Conservation (phyloP, 1,284 basidiomycete species). For the Apiotrichum porosum region DNA sequence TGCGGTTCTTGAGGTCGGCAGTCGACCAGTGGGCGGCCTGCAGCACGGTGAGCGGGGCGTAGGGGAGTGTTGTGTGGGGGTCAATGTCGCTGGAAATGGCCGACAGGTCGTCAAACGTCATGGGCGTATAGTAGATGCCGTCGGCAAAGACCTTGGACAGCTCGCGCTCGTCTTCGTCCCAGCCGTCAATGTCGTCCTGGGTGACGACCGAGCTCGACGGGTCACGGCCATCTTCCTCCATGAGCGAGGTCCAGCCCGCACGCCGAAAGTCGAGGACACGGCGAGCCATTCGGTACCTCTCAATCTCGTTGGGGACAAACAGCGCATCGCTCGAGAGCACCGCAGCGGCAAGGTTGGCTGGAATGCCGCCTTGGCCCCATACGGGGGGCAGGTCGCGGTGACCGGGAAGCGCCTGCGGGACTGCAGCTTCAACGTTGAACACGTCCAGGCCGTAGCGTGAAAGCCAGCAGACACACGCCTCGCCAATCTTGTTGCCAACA, state of each 20-base stretch:
- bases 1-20: slow-evolving; percentile 36
- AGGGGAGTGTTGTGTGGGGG: slow-evolving; percentile 62
- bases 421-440: slow-evolving; percentile 61
- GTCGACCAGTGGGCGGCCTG: slow-evolving; percentile 71
- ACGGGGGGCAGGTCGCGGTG: slow-evolving; percentile 39
- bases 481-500: slow-evolving; percentile 82
- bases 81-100: slow-evolving; percentile 67
- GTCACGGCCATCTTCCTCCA: slow-evolving; percentile 7
- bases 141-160: slow-evolving; percentile 65
- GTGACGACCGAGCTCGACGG: background rate
- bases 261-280: slow-evolving; percentile 69
- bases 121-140: slow-evolving; percentile 82
- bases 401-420: background rate
- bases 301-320: slow-evolving; percentile 72
- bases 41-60: slow-evolving; percentile 62
- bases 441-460: slow-evolving; percentile 79
- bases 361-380: slow-evolving; percentile 67
- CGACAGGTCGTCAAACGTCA: slow-evolving; percentile 74
- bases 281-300: slow-evolving; percentile 72
- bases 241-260: slow-evolving; percentile 34
- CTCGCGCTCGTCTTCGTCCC: slow-evolving; percentile 46
- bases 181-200: slow-evolving; percentile 25
- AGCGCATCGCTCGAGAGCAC: slow-evolving; percentile 73
- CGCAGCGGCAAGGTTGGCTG: slow-evolving; percentile 66
- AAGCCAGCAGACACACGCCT: slow-evolving; percentile 83